Base-by-base conservation (phyloP, 352 stramenopile genomes). In the Pythium rishiriense region DNA sequence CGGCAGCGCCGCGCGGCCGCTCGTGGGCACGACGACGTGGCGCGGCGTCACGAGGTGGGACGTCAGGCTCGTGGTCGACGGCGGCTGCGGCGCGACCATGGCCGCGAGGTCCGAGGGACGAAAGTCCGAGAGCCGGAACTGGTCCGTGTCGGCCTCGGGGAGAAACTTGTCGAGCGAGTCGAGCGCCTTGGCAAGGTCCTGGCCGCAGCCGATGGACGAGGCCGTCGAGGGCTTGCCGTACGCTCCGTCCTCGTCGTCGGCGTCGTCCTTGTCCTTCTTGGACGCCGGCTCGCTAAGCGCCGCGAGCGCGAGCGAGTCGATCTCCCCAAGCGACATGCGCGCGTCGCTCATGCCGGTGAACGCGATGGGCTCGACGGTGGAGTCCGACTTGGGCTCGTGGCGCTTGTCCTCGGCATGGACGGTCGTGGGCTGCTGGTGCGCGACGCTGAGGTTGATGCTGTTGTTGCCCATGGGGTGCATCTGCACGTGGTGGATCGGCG, bases 111-210 rank as follows among this genome's bases (percentile, higher is more conserved):
- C 22, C 6, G 54, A 54, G 49, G 51, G 43, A 39, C 62, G 62
- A 24, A 69, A 64, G 53, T 72, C 65, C 14, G 48, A 60, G 2
- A 59, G 53, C 28, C 71, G 74, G 62, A 92, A 76, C 37, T 90
- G 74, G 33, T 92, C 83, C 50, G 78, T 73, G 57, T 87, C 75
- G n/a, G 85, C 82, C 39, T 88, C 83, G 0, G 82, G 82, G 0
- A 91, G 63, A 15, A 91, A 78, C 15, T 74, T 72, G 73, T 92
- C 83, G 17, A 92, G 76, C 26, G 81, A 92, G 52, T 92, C 81
- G 49, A 92, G 82, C 4, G 81, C 83, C 10, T 76, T 87, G 68
- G 90, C 83, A 33, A 92, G 75, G 70, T 87, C 77, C 69, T 88
- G 77, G 10, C 51, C 64, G 25, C 64, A 70, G 29, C 64, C 64